A percentile compares a stretch with the other conserved stretches of the same genome.
phyloP scores from a whole-genome alignment of 257 asterid genomes.

The Lycium barbarum region DNA sequence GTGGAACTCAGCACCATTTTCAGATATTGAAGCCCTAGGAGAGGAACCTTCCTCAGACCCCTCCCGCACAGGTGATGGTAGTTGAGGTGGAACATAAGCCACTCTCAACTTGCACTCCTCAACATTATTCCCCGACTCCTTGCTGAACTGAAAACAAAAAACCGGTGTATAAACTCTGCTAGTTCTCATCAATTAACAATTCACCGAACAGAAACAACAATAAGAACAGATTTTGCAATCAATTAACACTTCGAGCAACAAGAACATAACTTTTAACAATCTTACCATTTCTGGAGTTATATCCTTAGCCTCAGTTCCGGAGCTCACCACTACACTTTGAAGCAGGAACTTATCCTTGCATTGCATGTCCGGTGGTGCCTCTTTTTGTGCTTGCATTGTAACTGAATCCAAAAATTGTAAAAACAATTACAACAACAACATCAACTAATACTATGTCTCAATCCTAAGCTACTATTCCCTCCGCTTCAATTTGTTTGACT shows the following conservation, averaged over 20 bases:
- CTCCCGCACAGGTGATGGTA: slow-evolving; percentile 92
- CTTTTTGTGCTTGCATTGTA: slow-evolving; percentile 99
- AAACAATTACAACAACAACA: not conserved
- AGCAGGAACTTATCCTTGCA: slow-evolving; percentile 98
- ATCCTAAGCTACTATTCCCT: not conserved
- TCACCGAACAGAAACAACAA: slow-evolving; percentile 2
- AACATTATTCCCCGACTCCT: slow-evolving; percentile 86
- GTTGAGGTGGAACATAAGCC: slow-evolving; percentile 73
- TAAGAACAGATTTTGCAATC: not conserved
- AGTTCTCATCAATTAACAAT: slow-evolving; percentile 1
- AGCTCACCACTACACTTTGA: slow-evolving; percentile 67
- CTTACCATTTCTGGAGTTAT: slow-evolving; percentile 81
- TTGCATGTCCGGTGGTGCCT: slow-evolving; percentile 86
- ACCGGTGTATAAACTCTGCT: slow-evolving; percentile 16
- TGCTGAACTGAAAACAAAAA: slow-evolving; percentile 64
- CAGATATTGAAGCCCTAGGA: slow-evolving; percentile 89
- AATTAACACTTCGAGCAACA: not conserved
- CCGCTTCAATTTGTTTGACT: too few species aligned
- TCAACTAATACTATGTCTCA: not conserved
- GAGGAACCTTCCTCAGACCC: slow-evolving; percentile 98
- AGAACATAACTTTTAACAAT: not conserved
- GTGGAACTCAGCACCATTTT: slow-evolving; percentile 74
- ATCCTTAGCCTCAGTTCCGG: slow-evolving; percentile 73
- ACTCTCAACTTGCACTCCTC: slow-evolving; percentile 94
- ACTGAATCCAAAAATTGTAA: slow-evolving; percentile 50